These are phyloP conservation scores for Pseudophaeomoniella oleicola DNA, from an alignment of 2,329 filamentous ascomycete species.

Conservation along the genomic window DNA sequence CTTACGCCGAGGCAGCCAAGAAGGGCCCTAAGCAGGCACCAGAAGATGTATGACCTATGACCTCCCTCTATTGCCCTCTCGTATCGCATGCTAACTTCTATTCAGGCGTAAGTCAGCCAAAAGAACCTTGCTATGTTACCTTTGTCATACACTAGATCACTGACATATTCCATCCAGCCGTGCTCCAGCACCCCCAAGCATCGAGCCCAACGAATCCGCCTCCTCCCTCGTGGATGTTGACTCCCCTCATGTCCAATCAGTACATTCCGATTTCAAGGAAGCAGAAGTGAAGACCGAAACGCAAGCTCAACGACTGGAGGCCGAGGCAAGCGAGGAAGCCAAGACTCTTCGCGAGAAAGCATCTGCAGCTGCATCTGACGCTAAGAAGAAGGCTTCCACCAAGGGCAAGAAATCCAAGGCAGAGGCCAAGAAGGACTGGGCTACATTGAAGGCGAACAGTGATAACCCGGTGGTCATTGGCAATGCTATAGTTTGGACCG, in stretches of 20 bases:
- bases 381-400: conserved; percentile 16
- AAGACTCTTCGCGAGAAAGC: conserved; percentile 10
- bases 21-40: conserved; percentile 31
- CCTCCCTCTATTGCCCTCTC: conserved; percentile 2
- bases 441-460: conserved; percentile 22
- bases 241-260: conserved; percentile 27
- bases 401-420: conserved; percentile 14
- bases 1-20: conserved; percentile 33
- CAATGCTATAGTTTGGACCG: conserved; percentile 28
- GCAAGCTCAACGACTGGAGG: conserved; percentile 28
- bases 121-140: background rate
- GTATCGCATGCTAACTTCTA: conserved; percentile 4
- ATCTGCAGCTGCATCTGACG: conserved; percentile 16
- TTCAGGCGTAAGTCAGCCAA: conserved; percentile 22
- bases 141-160: background rate
- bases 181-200: conserved; percentile 22
- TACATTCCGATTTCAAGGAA: conserved; percentile 25
- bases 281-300: conserved; percentile 30
- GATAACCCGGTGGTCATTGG: conserved; percentile 32
- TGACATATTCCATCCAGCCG: conserved; percentile 16
- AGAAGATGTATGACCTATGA: conserved; percentile 28
- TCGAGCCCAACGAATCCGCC: conserved; percentile 24
- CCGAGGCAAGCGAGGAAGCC: conserved; percentile 19
- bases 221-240: conserved; percentile 32
- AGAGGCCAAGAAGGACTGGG: conserved; percentile 11